Conservation (phyloP, 768 basidiomycete species). For the Trametes gibbosa region DNA sequence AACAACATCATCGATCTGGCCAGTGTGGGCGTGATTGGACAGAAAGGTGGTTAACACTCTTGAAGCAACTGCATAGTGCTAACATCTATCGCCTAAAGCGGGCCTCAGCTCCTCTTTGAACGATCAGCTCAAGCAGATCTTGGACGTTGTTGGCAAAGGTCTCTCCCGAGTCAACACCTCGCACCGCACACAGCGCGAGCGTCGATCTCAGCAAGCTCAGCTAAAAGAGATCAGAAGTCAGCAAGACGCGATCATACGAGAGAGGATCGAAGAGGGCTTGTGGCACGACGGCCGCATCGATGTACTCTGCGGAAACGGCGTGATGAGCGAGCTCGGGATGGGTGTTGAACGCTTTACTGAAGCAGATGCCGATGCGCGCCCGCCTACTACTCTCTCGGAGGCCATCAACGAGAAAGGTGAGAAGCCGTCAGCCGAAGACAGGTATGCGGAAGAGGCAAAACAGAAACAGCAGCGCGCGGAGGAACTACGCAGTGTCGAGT, state of each 20-base stretch:
- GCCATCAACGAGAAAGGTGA: constrained; percentile 18
- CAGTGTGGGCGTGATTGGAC: constrained; percentile 90
- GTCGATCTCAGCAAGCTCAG: constrained; percentile 36
- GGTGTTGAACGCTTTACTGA: constrained; percentile 64
- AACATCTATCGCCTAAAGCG: constrained; percentile 43
- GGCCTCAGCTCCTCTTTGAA: constrained; percentile 77
- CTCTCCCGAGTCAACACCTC: constrained; percentile 61
- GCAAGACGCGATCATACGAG: constrained; percentile 38
- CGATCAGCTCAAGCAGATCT: constrained; percentile 82
- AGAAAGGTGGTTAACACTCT: constrained; percentile 63
- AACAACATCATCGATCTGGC: constrained; percentile 89
- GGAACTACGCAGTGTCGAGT: constrained; percentile 51
- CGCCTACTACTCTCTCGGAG: not conserved
- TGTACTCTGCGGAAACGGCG: constrained; percentile 79
- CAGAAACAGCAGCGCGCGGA: constrained; percentile 34
- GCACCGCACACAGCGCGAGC: constrained; percentile 44
- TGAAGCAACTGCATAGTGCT: not conserved
- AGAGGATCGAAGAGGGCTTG: constrained; percentile 55
- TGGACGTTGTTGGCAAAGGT: constrained; percentile 72
- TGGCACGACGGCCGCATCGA: constrained; percentile 91
- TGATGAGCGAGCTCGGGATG: constrained; percentile 82
- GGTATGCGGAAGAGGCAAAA: constrained; percentile 30
- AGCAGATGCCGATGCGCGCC: constrained; percentile 30
- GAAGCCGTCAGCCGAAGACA: constrained; percentile 22
- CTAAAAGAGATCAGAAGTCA: constrained; percentile 35